A percentile compares a stretch with the other conserved stretches of the same genome.
phyloP scores from a whole-genome alignment of 192 early-diverging fungal genomes.

The Rhizoclosmatium globosum region DNA sequence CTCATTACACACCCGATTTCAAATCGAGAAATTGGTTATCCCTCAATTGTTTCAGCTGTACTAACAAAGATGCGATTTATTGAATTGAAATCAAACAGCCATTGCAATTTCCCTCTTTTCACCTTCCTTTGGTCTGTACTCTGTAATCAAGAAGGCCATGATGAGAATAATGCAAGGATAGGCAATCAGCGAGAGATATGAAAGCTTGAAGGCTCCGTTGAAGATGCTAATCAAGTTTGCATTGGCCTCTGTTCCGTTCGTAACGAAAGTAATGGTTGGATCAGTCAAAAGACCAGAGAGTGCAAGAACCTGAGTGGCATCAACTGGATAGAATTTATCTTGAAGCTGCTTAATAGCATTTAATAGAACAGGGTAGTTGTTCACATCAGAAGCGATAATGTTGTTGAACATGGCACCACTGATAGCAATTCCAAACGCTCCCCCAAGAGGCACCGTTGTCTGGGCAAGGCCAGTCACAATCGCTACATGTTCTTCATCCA shows the following conservation, averaged over 20 bases:
- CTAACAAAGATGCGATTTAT: too few species aligned
- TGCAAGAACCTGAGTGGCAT: conserved; percentile 13
- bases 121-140: conserved; percentile 36
- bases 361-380: conserved; percentile 21
- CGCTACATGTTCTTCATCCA: conserved; percentile 70
- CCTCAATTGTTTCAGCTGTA: too few species aligned
- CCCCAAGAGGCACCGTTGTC: conserved; percentile 70
- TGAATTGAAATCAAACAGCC: background rate
- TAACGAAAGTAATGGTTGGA: background rate
- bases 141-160: conserved; percentile 47
- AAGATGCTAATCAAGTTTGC: conserved; percentile 38
- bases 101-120: conserved; percentile 7
- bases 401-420: conserved; percentile 66
- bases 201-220: conserved; percentile 30
- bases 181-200: conserved; percentile 40
- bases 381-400: conserved; percentile 49
- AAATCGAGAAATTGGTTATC: too few species aligned
- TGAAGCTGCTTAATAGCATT: background rate
- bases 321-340: background rate
- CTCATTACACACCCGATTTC: too few species aligned
- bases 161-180: conserved; percentile 49
- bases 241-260: conserved; percentile 16
- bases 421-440: conserved; percentile 70
- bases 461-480: conserved; percentile 73
- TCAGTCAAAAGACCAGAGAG: conserved; percentile 3